Evolutionary conservation across 805 yeast species (phyloP), one percentile per base, ranked within the genome.

Genomic region (Yarrowia sp.): DNA sequence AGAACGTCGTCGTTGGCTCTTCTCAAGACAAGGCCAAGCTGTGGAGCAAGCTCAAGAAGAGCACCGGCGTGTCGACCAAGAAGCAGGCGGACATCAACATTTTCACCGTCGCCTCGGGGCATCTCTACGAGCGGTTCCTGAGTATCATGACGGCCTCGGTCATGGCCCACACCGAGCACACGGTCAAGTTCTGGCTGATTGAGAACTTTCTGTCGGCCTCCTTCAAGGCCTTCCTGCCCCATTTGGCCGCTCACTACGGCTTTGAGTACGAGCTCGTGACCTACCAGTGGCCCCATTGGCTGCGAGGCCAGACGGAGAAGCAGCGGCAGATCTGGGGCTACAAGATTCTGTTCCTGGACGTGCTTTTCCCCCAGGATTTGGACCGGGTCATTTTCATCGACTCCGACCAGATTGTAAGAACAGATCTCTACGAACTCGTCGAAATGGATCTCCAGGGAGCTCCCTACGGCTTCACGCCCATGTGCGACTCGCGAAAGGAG

Each of bases 261-360:
- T 89, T 91, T 74, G 84, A 88, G 61, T 90, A 88, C 74, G 94
- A 92, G 73, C 78, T 92, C 55, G 82, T 95, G n/a, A 86, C 89
- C 0, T 94, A 90, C 77, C 89, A 89, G 71, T 94, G 99, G 99
- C 99, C 99, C 14, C 77, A 81, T 10, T 94, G 98, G 97, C 80
- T 94, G 22, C 83, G 93, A 63, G 83, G 83, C 2, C 98, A 94
- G 78, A 77, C 88, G 45, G 94, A 89, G 72, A 86, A 86, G 74
- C 92, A 89, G 74, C 82, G 97, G 71, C 86, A 88, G 2, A 86
- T 92, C 65, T 91, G 97, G 92, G 97, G 95, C 4, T 91, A 89
- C 75, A 94, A 94, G 77, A 88, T 93, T 43, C 79, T 94, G 64
- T 92, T 94, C 73, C 79, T 92, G 71, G 99, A 94, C 79, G 93